phyloP scores from a whole-genome alignment of 139 green algal species.

The Tetradesmus lagerheimii region DNA sequence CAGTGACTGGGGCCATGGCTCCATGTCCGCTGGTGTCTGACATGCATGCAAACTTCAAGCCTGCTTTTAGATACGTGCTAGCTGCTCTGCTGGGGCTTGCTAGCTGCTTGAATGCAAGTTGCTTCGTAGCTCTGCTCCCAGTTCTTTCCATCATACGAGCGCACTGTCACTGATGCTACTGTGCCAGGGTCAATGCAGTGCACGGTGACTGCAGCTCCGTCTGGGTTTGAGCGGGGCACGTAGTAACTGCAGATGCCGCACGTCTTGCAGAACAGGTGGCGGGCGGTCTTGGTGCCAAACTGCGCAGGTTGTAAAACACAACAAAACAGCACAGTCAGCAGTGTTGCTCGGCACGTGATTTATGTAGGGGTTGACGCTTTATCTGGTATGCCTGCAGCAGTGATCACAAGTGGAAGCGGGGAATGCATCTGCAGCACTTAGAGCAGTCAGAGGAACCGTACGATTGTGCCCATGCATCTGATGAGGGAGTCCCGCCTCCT shows the following conservation, averaged over 20 bases:
- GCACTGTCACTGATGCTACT: conserved; percentile 12
- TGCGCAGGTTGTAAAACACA: conserved; percentile 22
- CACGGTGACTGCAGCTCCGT: conserved; percentile 33
- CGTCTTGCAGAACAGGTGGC: conserved; percentile 64
- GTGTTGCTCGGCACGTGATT: no score
- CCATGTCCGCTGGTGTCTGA: no score
- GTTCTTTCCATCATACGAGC: conserved; percentile 14
- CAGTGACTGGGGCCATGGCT: no score
- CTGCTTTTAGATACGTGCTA: no score
- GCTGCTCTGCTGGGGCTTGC: background rate
- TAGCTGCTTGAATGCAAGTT: conserved; percentile 28
- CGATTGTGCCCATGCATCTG: no score
- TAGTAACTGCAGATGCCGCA: conserved; percentile 46
- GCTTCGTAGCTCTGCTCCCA: conserved; percentile 39
- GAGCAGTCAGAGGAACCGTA: no score
- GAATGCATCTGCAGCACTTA: no score
- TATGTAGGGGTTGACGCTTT: no score
- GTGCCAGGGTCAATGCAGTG: conserved; percentile 47
- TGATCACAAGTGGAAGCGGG: no score
- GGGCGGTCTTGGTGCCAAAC: conserved; percentile 59
- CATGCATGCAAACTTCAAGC: no score
- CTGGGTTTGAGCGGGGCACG: conserved; percentile 35
- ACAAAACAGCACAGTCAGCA: background rate
- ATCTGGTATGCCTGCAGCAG: no score
- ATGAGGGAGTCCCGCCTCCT: no score